Percentiles rank a stretch among this genome's conserved stretches.
phyloP scores from a whole-genome alignment of 148 eudicot genomes.

The Hydrangea macrophylla region DNA sequence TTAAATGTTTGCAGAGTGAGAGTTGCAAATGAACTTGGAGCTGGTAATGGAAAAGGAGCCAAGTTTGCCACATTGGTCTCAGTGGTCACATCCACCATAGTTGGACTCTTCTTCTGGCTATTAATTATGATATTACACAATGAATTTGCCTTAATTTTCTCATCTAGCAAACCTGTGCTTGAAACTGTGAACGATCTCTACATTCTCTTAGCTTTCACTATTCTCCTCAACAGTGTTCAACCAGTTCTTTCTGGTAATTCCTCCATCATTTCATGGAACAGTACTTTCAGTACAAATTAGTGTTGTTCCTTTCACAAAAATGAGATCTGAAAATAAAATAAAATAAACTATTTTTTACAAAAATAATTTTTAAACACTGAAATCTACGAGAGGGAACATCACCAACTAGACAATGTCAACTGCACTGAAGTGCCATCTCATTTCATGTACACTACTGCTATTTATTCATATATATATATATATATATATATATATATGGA shows the following conservation, averaged over 20 bases:
- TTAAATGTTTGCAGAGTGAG: conserved; percentile 33
- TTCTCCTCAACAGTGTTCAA: conserved; percentile 62
- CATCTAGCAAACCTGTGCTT: conserved; percentile 37
- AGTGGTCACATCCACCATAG: conserved; percentile 39
- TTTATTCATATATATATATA: too few species aligned
- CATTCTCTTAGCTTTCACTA: conserved; percentile 47
- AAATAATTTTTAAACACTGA: too few species aligned
- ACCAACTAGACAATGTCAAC: too few species aligned
- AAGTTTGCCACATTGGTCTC: conserved; percentile 52
- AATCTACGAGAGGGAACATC: too few species aligned
- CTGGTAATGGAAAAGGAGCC: conserved; percentile 64
- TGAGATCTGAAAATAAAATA: too few species aligned
- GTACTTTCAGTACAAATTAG: too few species aligned
- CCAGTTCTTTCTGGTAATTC: conserved; percentile 63
- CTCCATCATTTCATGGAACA: too few species aligned
- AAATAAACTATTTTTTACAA: too few species aligned
- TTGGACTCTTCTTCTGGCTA: conserved; percentile 48
- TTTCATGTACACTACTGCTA: too few species aligned
- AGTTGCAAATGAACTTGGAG: conserved; percentile 66
- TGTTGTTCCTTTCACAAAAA: too few species aligned
- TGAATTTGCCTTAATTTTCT: conserved; percentile 45
- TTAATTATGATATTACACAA: conserved; percentile 39
- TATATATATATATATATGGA: too few species aligned
- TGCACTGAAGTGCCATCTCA: too few species aligned
- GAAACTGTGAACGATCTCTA: conserved; percentile 46